Conservation (phyloP, 805 yeast genomes). For the Torulaspora delbrueckii region DNA sequence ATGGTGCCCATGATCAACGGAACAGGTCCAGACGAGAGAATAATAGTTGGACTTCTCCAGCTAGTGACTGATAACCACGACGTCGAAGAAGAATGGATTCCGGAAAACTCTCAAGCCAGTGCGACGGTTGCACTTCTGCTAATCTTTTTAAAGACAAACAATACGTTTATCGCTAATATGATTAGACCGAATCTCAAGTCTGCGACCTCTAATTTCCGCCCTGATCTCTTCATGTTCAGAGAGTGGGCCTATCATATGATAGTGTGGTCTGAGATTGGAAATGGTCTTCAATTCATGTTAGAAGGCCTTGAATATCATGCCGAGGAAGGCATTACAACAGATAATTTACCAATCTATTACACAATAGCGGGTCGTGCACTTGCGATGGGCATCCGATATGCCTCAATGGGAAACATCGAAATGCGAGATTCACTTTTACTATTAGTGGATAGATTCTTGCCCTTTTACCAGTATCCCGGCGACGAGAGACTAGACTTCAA, state of each 20-base stretch:
- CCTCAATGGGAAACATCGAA: slow-evolving; percentile 55
- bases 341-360: slow-evolving; percentile 56
- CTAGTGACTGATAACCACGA: slow-evolving; percentile 21
- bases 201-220: slow-evolving; percentile 44
- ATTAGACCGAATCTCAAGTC: slow-evolving; percentile 55
- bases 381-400: slow-evolving; percentile 69
- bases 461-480: slow-evolving; percentile 35
- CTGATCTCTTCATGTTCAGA: slow-evolving; percentile 67
- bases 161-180: slow-evolving; percentile 52
- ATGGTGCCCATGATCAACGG: neutral
- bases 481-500: slow-evolving; percentile 53
- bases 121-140: slow-evolving; percentile 72
- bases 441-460: slow-evolving; percentile 30
- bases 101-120: slow-evolving; percentile 49
- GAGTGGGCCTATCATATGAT: slow-evolving; percentile 61
- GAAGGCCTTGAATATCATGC: slow-evolving; percentile 8
- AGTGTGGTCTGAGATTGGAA: slow-evolving; percentile 62
- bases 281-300: slow-evolving; percentile 32
- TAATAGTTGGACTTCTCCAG: slow-evolving; percentile 45
- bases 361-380: slow-evolving; percentile 70
- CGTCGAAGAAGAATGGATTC: slow-evolving; percentile 29
- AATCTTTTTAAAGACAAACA: slow-evolving; percentile 64
- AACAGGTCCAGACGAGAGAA: slow-evolving; percentile 11
- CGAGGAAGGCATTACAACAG: slow-evolving; percentile 44
- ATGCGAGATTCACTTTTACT: slow-evolving; percentile 46